Evolutionary conservation across 768 basidiomycete genomes (phyloP).

Genomic region (Xanthoconium stramineum): DNA sequence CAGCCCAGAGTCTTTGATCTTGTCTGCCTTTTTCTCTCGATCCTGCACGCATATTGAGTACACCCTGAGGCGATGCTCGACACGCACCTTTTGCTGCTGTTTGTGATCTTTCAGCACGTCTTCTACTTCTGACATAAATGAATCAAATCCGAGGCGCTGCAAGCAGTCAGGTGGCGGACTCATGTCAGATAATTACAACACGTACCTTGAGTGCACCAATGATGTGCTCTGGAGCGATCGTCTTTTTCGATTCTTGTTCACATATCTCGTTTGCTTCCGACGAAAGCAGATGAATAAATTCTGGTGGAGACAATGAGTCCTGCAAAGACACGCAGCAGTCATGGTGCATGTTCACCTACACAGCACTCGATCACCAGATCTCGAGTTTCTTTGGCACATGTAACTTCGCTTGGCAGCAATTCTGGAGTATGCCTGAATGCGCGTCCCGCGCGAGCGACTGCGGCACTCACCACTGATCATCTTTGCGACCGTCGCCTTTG

Average conservation of each 20-base stretch:
- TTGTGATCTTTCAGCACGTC: slow-evolving; percentile 96
- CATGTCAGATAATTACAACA: background rate
- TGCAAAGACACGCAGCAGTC: slow-evolving; percentile 3
- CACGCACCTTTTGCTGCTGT: slow-evolving; percentile 83
- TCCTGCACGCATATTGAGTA: slow-evolving; percentile 47
- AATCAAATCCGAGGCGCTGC: slow-evolving; percentile 90
- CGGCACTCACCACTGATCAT: slow-evolving; percentile 77
- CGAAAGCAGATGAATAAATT: slow-evolving; percentile 97
- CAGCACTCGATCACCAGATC: slow-evolving; percentile 98
- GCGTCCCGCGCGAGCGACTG: slow-evolving; percentile 1
- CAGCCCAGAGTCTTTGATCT: slow-evolving; percentile 83
- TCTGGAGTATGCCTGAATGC: slow-evolving; percentile 47
- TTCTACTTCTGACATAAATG: slow-evolving; percentile 85
- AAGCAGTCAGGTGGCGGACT: slow-evolving; percentile 8
- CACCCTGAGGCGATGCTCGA: background rate
- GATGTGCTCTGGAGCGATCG: slow-evolving; percentile 97
- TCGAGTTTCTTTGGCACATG: slow-evolving; percentile 93
- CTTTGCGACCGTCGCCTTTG: slow-evolving; percentile 97
- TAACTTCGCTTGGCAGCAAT: slow-evolving; percentile 80
- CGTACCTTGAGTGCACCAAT: slow-evolving; percentile 84
- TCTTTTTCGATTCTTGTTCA: slow-evolving; percentile 97
- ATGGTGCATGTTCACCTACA: slow-evolving; percentile 76
- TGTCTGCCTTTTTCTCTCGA: slow-evolving; percentile 88
- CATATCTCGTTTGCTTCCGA: slow-evolving; percentile 98
- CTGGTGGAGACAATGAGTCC: slow-evolving; percentile 41